Evolutionary conservation across 78 protist genomes (phyloP), one percentile per base, ranked within the genome.

Genomic region (Emiliania huxleyi): DNA sequence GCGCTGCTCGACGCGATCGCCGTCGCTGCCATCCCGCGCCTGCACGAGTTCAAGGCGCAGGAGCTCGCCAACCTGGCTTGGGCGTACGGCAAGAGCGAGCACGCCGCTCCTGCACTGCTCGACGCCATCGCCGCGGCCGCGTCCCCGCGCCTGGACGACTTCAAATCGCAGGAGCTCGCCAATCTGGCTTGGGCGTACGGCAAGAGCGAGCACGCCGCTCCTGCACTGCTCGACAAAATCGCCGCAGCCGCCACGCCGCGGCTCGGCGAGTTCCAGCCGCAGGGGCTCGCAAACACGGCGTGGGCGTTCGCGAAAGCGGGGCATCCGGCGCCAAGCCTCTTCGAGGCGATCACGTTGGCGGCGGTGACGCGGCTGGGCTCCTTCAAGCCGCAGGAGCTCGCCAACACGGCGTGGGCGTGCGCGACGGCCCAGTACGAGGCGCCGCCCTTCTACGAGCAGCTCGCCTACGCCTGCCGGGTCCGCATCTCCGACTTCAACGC

Each of bases 261-360:
- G 26, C 26, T 37, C 4, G 8, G 12, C 25, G 44, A n/a, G 43
- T 73, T 37, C 23, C 11, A 33, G 40, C 11, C 83, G 29, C 83
- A 73, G 43, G 38, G 12, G 45, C 8, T 37, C 26, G 83, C 83
- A 0, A 73, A 77, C 48, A 1, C 11, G 25, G 87, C 83, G n/a
- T 73, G 83, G 90, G 62, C 90, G 46, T 87, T 45, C 37, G 90
- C 90, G 29, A 87, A 4, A 15, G 48, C 43, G 71, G 40, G 90
- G 21, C 37, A n/a, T 3, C 38, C 37, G 4, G 12, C 83, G 19
- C 83, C 83, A n/a, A 1, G 8, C 21, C 44, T 73, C 0, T 37
- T 37, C 19, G 46, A 5, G 0, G 38, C 83, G n/a, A 1, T 73
- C 40, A 19, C 83, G 44, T 44, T 2, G 23, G 44, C 83, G 25